phyloP scores from a whole-genome alignment of 1,284 basidiomycete genomes.

The Trichosporon sp. region DNA sequence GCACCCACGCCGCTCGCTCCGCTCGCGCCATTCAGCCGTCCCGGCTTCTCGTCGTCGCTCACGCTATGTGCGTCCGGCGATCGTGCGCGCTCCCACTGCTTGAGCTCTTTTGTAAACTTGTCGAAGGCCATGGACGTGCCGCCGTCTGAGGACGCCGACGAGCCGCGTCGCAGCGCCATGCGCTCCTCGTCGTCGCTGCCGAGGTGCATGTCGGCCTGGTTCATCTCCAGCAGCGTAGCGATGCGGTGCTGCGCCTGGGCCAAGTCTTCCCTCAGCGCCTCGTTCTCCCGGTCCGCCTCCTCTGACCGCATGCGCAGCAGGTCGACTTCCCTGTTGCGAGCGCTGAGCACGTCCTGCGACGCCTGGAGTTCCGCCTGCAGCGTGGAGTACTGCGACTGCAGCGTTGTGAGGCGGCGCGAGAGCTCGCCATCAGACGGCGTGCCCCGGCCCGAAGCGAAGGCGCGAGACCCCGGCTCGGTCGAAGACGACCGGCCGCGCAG shows the following conservation, averaged over 20 bases:
- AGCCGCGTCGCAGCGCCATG: conserved; percentile 15
- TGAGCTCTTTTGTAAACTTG: conserved; percentile 46
- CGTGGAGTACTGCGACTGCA: conserved; percentile 65
- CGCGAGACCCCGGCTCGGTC: conserved; percentile 53
- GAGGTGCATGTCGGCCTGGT: conserved; percentile 23
- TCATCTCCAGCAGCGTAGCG: conserved; percentile 40
- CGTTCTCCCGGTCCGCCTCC: conserved; percentile 41
- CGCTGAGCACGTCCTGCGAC: conserved; percentile 68
- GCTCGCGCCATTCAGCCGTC: background rate
- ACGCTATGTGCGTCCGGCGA: conserved; percentile 25
- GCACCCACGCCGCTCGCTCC: background rate
- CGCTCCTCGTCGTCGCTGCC: conserved; percentile 29
- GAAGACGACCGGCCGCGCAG: conserved; percentile 57
- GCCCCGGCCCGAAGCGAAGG: conserved; percentile 66
- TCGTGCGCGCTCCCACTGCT: conserved; percentile 43
- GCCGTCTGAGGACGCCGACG: conserved; percentile 25
- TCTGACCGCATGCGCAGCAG: conserved; percentile 45
- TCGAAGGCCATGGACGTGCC: conserved; percentile 42
- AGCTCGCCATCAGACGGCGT: conserved; percentile 62
- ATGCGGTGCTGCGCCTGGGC: conserved; percentile 61
- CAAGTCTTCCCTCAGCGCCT: conserved; percentile 63
- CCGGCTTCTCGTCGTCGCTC: conserved; percentile 4
- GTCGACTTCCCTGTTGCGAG: conserved; percentile 68
- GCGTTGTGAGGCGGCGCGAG: conserved; percentile 63
- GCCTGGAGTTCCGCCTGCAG: conserved; percentile 70